These are phyloP conservation scores for Myrica gale DNA, from an alignment of 306 rosid genomes.

Conservation along the genomic window DNA sequence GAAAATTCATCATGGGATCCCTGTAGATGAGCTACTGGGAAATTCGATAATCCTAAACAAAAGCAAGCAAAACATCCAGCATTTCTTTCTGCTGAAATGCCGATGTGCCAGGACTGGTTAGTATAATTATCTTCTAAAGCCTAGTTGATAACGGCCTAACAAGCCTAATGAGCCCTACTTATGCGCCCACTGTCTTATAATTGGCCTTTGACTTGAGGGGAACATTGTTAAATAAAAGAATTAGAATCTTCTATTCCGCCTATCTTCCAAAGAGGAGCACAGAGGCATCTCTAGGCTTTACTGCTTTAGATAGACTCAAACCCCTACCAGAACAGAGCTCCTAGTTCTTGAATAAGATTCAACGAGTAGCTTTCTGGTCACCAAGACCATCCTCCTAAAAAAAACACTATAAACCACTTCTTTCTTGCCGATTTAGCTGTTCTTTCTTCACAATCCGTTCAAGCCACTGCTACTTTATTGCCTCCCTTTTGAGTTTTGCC, in stretches of 20 bases:
- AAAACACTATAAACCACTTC: background rate
- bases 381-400: background rate
- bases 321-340: background rate
- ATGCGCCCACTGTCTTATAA: background rate
- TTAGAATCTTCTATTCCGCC: constrained; percentile 10
- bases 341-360: too few species aligned
- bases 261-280: background rate
- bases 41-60: background rate
- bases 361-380: background rate
- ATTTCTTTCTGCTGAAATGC: background rate
- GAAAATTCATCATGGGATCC: background rate
- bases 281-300: background rate
- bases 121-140: background rate
- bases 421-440: constrained; percentile 22
- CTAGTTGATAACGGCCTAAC: background rate
- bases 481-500: constrained; percentile 31
- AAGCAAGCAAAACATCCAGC: background rate
- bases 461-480: constrained; percentile 25
- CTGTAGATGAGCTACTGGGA: background rate
- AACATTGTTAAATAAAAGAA: background rate
- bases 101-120: background rate
- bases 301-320: background rate
- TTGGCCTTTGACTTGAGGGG: background rate
- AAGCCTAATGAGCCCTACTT: background rate
- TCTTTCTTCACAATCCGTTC: constrained; percentile 20